Conservation (phyloP, 441 rosid species). For the Corymbia citriodora region DNA sequence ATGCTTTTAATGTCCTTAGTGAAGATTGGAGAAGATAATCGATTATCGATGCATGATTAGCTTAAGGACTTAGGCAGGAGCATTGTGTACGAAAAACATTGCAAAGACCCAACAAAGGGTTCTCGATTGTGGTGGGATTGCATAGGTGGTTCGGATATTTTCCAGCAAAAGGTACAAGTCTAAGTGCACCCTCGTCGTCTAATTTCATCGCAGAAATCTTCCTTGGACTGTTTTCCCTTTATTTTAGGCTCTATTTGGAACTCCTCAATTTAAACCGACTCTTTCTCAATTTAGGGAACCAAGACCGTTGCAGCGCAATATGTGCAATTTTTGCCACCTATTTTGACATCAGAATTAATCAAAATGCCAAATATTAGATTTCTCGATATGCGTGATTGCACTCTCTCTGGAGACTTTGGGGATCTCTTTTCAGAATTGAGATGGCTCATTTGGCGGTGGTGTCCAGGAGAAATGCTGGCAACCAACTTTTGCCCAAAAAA, state of each 20-base stretch:
- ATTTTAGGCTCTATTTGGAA: not conserved
- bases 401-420: not conserved
- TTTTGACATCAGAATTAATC: not conserved
- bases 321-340: accelerated
- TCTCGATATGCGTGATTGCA: accelerated
- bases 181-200: not conserved
- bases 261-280: not conserved
- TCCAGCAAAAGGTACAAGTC: not conserved
- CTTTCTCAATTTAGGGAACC: not conserved
- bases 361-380: not conserved
- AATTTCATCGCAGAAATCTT: not conserved
- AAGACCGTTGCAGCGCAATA: not conserved
- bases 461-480: not conserved
- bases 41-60: not conserved
- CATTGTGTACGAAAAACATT: not conserved
- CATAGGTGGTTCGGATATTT: not conserved
- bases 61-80: not conserved
- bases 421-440: not conserved
- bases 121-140: accelerated
- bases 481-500: not conserved
- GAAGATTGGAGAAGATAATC: accelerated
- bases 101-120: not conserved
- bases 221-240: not conserved
- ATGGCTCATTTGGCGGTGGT: not conserved
- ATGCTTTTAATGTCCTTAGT: not conserved